Evolutionary conservation across 208 protist species (phyloP).

Genomic region (Leptomonas pyrrhocoris): DNA sequence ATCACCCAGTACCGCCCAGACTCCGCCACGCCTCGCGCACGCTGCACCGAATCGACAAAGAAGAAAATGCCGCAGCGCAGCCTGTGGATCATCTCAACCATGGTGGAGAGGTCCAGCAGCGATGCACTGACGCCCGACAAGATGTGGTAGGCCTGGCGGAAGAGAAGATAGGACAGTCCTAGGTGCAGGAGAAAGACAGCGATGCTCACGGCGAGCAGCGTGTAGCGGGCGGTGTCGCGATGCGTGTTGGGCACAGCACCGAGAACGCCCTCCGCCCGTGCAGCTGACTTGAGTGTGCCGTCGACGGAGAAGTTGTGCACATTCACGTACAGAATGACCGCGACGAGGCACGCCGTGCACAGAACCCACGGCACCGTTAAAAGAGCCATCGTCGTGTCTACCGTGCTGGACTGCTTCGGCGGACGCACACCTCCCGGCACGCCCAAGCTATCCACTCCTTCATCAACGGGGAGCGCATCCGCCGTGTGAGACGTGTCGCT

Average conservation of each 20-base stretch:
- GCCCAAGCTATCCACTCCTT: conserved; percentile 13
- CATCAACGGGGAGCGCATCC: not conserved
- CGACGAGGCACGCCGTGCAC: conserved; percentile 19
- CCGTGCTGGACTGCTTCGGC: conserved; percentile 4
- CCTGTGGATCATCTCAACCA: conserved; percentile 8
- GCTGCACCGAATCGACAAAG: conserved; percentile 21
- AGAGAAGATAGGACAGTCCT: conserved; percentile 3
- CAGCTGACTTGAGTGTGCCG: not conserved
- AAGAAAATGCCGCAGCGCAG: conserved; percentile 12
- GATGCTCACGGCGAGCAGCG: conserved; percentile 31
- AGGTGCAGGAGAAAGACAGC: conserved; percentile 6
- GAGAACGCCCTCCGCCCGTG: not conserved
- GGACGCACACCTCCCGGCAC: not conserved
- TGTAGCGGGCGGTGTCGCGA: conserved; percentile 24
- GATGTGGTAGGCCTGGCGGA: conserved; percentile 5
- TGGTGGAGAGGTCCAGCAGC: conserved; percentile 3
- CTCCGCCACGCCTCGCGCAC: not conserved
- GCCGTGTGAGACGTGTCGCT: not conserved
- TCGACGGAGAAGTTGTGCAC: conserved; percentile 17
- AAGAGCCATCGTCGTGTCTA: conserved; percentile 7
- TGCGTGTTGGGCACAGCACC: not conserved
- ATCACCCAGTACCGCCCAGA: conserved; percentile 21
- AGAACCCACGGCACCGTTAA: conserved; percentile 13
- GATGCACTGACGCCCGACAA: conserved; percentile 1
- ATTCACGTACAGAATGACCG: conserved; percentile 29